Base-by-base conservation (phyloP, 495 filamentous ascomycete species). In the Alectoria sarmentosa region DNA sequence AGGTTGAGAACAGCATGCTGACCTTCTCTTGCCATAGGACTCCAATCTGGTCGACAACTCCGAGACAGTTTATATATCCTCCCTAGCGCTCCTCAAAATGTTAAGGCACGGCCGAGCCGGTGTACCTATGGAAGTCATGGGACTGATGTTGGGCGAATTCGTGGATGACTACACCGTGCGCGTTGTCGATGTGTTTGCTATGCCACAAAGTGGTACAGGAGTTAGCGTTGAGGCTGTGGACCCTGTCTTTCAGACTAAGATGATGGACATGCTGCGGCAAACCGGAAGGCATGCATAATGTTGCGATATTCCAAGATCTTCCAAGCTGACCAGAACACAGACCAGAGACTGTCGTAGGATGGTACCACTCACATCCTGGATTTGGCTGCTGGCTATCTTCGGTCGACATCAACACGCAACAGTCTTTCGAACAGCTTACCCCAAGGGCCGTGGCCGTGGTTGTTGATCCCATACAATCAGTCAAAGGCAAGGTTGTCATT, bases 111-210 rank as follows among this genome's bases (percentile, higher is more conserved):
- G 94, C 69, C 87, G 94, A 70, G 94, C 94, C 59, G 94, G 94
- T 78, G 94, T 98, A 61, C 94, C 94, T 36, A 98, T 98, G 94
- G 94, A 98, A 83, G 94, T 98, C 72, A 98, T 98, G 94, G 94
- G 94, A 54, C 78, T 98, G 72, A 98, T 98, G 94, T 80, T 98
- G 66, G 94, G 94, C 72, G 95, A 97, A 72, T 98, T 98, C 72
- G 92, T 98, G 63, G 94, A 98, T 76, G 94, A 98, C 79, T 98
- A 96, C 74, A 98, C 94, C 67, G 94, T 98, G 58, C 87, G 93
- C 58, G 94, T 98, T 26, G 90, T 96, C 42, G 94, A 98, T 79
- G 94, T 98, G 10, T 98, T 98, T 76, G 94, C 94, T 55, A 98
- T 98, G 94, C 94, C 94, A n/a, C 94, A 98, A 75, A 96, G 91